Conservation (phyloP, 2,329 filamentous ascomycete species). For the Scedosporium aurantiacum region DNA sequence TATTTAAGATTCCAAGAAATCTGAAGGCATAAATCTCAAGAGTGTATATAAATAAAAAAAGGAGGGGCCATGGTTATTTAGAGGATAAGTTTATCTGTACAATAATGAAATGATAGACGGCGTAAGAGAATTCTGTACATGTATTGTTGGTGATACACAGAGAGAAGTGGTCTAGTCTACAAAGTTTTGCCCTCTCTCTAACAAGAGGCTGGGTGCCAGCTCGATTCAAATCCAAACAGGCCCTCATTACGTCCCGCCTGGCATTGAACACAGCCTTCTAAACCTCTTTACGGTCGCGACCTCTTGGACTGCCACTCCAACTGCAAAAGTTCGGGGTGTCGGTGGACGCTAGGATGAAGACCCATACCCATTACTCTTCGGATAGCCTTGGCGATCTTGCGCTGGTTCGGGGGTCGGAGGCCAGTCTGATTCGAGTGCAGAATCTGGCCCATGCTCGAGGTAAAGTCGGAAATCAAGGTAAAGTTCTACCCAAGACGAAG, state of each 20-base stretch:
- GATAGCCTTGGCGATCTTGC: constrained; percentile 87
- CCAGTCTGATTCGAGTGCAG: constrained; percentile 65
- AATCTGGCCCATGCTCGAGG: constrained; percentile 76
- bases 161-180: background rate
- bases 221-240: background rate
- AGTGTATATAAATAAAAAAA: constrained; percentile 10
- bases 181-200: background rate
- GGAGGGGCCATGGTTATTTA: constrained; percentile 1
- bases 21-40: constrained; percentile 31
- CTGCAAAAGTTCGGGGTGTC: constrained; percentile 70
- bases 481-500: constrained; percentile 59
- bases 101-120: constrained; percentile 3
- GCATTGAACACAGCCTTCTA: too few relatives aligned
- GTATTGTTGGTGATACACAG: constrained; percentile 9
- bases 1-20: constrained; percentile 38
- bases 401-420: constrained; percentile 78
- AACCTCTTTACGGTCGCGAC: background rate
- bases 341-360: constrained; percentile 81
- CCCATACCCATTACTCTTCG: constrained; percentile 80
- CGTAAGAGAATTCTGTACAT: constrained; percentile 8
- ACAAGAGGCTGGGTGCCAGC: background rate
- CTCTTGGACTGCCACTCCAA: constrained; percentile 15
- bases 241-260: background rate
- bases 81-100: constrained; percentile 19
- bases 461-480: constrained; percentile 79